Conservation (phyloP, 345 rosid genomes). For the Psidium guajava region DNA sequence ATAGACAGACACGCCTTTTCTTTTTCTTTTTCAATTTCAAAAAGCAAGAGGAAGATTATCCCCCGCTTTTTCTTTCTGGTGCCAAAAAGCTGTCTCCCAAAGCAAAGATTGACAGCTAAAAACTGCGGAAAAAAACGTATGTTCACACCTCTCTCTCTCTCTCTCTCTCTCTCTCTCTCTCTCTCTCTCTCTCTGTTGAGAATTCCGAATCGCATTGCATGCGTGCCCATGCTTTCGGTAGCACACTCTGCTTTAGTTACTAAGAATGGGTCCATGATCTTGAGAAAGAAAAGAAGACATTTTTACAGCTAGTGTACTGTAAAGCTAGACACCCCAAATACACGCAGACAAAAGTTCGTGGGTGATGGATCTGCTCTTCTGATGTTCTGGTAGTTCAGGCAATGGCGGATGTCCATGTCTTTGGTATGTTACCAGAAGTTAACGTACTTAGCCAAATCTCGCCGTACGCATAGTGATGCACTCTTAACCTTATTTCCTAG, state of each 20-base stretch:
- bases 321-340: background rate
- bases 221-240: background rate
- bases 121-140: background rate
- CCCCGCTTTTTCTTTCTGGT: background rate
- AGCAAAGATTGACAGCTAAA: background rate
- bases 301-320: background rate
- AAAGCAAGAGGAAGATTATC: background rate
- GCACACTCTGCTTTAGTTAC: background rate
- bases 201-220: background rate
- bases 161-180: background rate
- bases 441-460: background rate
- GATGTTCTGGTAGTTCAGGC: background rate
- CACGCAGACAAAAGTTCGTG: background rate
- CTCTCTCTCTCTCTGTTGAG: background rate
- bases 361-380: background rate
- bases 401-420: background rate
- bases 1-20: background rate
- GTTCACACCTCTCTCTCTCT: background rate
- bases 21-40: background rate
- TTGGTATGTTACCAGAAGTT: background rate
- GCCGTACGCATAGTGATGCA: background rate
- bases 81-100: background rate
- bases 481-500: background rate
- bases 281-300: background rate
- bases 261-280: background rate